Percentiles rank a stretch among this genome's conserved stretches.
phyloP scores from a whole-genome alignment of 164 flowering plant genomes.

The Kingdonia uniflora region DNA sequence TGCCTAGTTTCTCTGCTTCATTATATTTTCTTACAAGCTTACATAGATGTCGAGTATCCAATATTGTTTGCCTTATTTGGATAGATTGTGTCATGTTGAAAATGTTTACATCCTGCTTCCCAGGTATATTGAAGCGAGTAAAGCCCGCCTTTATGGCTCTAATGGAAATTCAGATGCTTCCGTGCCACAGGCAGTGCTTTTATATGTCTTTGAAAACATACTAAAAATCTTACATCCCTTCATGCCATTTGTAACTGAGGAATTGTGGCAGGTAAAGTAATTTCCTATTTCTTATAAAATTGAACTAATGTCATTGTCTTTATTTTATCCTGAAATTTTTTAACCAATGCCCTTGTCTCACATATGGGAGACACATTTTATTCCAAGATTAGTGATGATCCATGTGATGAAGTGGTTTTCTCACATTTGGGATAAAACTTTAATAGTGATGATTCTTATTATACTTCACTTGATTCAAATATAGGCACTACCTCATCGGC shows the following conservation, averaged over 20 bases:
- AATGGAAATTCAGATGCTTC: slow-evolving; percentile 35
- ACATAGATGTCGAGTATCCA: too few relatives aligned
- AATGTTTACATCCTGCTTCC: slow-evolving; percentile 2
- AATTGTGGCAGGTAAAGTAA: slow-evolving; percentile 77
- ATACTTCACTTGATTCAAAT: slow-evolving; percentile 4
- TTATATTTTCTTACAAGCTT: too few relatives aligned
- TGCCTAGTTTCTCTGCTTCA: too few relatives aligned
- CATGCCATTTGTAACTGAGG: slow-evolving; percentile 98
- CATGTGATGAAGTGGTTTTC: background rate
- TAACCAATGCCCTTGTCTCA: too few relatives aligned
- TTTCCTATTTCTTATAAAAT: too few relatives aligned
- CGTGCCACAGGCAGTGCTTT: slow-evolving; percentile 65
- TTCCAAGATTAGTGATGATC: too few relatives aligned
- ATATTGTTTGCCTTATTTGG: too few relatives aligned
- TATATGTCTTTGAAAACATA: slow-evolving; percentile 77
- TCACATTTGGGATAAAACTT: background rate
- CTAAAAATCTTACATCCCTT: slow-evolving; percentile 86
- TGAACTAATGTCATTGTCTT: too few relatives aligned
- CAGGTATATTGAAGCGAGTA: slow-evolving; percentile 98
- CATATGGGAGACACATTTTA: too few relatives aligned
- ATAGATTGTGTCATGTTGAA: too few relatives aligned
- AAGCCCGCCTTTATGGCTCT: slow-evolving; percentile 70
- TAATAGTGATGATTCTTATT: background rate
- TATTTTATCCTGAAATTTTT: too few relatives aligned
- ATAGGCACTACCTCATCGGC: slow-evolving; percentile 75